Evolutionary conservation across 306 rosid species (phyloP).

Genomic region (Ziziphus jujuba): DNA sequence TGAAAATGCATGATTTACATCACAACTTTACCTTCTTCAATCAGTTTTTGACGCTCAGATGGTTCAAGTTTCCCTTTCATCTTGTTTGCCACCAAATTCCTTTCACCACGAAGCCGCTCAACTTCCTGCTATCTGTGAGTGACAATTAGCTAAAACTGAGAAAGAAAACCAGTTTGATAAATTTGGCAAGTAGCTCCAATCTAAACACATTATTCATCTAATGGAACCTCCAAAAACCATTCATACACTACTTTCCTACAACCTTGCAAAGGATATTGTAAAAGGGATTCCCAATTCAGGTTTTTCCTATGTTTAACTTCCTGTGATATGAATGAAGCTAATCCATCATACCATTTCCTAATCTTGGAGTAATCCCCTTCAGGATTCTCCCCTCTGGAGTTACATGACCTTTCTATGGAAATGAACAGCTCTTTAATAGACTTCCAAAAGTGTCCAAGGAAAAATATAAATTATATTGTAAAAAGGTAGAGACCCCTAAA

Average conservation of each 20-base stretch:
- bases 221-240: background rate
- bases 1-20: slow-evolving; percentile 7
- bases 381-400: too few species aligned
- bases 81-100: slow-evolving; percentile 87
- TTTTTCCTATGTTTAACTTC: too few species aligned
- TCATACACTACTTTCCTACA: background rate
- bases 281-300: background rate
- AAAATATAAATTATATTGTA: too few species aligned
- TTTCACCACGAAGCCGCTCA: slow-evolving; percentile 86
- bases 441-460: too few species aligned
- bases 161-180: slow-evolving; percentile 21
- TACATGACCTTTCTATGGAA: too few species aligned
- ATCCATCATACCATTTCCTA: too few species aligned
- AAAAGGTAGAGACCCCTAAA: too few species aligned
- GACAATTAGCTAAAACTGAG: slow-evolving; percentile 67
- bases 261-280: background rate
- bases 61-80: slow-evolving; percentile 92
- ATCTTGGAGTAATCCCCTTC: too few species aligned
- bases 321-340: too few species aligned
- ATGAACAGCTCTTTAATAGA: too few species aligned
- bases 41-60: slow-evolving; percentile 69
- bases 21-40: slow-evolving; percentile 71
- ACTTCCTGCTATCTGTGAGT: slow-evolving; percentile 96
- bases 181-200: background rate
- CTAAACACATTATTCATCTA: background rate